These are phyloP conservation scores for Trichoderma polysporum DNA, from an alignment of 2,329 filamentous ascomycete genomes.

Conservation along the genomic window DNA sequence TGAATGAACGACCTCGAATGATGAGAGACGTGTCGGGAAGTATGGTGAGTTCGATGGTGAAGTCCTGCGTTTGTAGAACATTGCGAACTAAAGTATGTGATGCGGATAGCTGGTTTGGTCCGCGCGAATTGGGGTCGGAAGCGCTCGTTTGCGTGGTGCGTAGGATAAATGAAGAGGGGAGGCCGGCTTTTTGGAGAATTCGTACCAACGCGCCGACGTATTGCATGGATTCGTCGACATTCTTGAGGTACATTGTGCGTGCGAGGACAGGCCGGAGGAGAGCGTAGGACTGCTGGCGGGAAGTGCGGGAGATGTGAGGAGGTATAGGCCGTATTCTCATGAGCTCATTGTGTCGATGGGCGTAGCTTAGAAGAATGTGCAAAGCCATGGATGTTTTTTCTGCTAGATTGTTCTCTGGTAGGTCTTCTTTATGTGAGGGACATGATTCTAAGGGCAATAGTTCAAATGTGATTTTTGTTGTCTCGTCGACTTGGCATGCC, in stretches of 20 bases:
- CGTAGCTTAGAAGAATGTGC: conserved; percentile 73
- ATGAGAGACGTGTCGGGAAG: conserved; percentile 44
- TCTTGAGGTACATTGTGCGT: conserved; percentile 45
- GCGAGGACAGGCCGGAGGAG: conserved; percentile 55
- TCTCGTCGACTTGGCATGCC: conserved; percentile 52
- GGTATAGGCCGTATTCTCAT: conserved; percentile 61
- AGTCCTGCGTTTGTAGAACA: conserved; percentile 43
- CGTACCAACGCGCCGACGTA: conserved; percentile 46
- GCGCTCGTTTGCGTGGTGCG: conserved; percentile 37
- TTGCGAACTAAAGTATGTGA: conserved; percentile 47
- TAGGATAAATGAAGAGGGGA: conserved; percentile 46
- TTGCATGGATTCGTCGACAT: conserved; percentile 39
- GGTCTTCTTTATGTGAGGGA: conserved; percentile 33
- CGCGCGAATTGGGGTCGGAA: conserved; percentile 30
- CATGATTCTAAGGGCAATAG: conserved; percentile 59
- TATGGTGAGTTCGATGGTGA: conserved; percentile 46
- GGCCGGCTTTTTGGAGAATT: conserved; percentile 47
- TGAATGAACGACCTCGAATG: conserved; percentile 46
- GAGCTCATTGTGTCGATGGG: conserved; percentile 73
- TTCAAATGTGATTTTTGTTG: conserved; percentile 62
- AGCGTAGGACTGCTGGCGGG: conserved; percentile 45
- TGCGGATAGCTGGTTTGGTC: conserved; percentile 40
- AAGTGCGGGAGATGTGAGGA: conserved; percentile 39
- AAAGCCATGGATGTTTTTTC: conserved; percentile 66
- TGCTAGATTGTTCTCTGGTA: conserved; percentile 53